phyloP scores from a whole-genome alignment of 345 rosid species.

The Hevea brasiliensis region DNA sequence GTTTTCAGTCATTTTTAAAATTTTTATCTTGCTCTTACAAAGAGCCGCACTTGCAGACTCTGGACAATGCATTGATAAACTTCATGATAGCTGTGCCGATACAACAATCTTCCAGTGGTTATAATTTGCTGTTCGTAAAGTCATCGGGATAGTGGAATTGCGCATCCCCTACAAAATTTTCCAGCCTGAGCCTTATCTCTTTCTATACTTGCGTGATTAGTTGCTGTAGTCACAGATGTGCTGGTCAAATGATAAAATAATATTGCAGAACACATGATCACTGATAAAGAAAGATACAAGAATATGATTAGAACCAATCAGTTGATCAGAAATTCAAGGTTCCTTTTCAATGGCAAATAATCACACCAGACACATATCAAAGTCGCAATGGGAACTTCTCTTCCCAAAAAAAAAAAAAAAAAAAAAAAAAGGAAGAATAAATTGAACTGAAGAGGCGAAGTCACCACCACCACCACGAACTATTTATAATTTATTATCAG shows the following conservation, averaged over 20 bases:
- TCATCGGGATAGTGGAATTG: no score
- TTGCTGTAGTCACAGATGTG: background rate
- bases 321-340: slow-evolving; percentile 11
- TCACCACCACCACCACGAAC: slow-evolving; percentile 32
- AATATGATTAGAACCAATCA: background rate
- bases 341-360: slow-evolving; percentile 26
- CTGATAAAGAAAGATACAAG: background rate
- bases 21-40: no score
- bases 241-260: background rate
- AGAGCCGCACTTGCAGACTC: no score
- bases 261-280: background rate
- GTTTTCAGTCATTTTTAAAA: no score
- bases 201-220: background rate
- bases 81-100: no score
- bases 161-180: no score
- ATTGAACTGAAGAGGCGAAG: slow-evolving; percentile 29
- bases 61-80: no score
- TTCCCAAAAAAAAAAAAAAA: background rate
- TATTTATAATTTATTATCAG: slow-evolving; percentile 39
- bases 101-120: no score
- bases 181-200: background rate
- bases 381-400: slow-evolving; percentile 20
- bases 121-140: no score
- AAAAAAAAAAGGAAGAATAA: slow-evolving; percentile 19
- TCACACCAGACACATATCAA: slow-evolving; percentile 32